phyloP scores from a whole-genome alignment of 345 rosid species.

The Corchorus olitorius region DNA sequence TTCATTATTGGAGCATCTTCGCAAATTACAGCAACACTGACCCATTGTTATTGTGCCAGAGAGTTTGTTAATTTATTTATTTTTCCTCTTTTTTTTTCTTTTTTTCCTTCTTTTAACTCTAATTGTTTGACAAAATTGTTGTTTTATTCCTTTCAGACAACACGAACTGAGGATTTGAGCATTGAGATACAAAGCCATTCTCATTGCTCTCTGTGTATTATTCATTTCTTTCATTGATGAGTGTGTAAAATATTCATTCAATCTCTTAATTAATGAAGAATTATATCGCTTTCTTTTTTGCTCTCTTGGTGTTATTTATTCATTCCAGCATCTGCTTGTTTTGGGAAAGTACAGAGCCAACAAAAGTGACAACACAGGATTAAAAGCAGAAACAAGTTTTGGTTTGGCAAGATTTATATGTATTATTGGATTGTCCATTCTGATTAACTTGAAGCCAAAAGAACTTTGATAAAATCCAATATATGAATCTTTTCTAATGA shows the following conservation, averaged over 20 bases:
- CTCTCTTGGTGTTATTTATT: not conserved
- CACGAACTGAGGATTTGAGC: slow-evolving; percentile 32
- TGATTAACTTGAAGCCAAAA: too few species aligned
- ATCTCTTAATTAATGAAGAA: slow-evolving; percentile 20
- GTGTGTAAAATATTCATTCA: slow-evolving; percentile 39
- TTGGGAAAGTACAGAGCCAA: too few species aligned
- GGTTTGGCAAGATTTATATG: too few species aligned
- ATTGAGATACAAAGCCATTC: slow-evolving; percentile 36
- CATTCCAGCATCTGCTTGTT: not conserved
- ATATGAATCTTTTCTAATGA: too few species aligned
- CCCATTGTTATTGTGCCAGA: slow-evolving; percentile 25
- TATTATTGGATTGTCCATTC: too few species aligned
- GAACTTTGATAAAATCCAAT: too few species aligned
- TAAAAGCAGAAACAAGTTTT: too few species aligned
- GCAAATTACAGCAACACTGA: slow-evolving; percentile 45
- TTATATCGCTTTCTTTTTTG: not conserved
- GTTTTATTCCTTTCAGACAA: slow-evolving; percentile 20
- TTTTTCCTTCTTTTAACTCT: slow-evolving; percentile 14
- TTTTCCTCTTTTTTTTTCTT: not conserved
- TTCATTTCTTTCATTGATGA: slow-evolving; percentile 29
- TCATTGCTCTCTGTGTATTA: slow-evolving; percentile 40
- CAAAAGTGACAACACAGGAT: too few species aligned
- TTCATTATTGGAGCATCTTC: slow-evolving; percentile 74
- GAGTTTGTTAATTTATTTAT: slow-evolving; percentile 7
- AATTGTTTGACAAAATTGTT: slow-evolving; percentile 38